Evolutionary conservation across 192 early-diverging fungal genomes (phyloP).

Genomic region (Pilaira anomala): DNA sequence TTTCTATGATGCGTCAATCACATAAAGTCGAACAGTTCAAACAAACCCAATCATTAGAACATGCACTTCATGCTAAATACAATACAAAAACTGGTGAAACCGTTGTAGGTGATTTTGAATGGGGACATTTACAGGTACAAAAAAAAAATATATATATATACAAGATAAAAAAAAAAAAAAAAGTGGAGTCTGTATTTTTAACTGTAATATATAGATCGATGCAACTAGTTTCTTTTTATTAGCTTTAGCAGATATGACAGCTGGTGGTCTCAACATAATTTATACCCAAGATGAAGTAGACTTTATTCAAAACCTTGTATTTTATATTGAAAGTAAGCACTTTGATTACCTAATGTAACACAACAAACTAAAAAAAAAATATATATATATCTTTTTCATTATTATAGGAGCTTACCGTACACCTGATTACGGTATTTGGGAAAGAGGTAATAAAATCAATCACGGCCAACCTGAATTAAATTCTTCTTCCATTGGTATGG

Average conservation of each 20-base stretch:
- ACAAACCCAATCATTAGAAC: conserved; percentile 62
- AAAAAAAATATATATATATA: too few relatives aligned
- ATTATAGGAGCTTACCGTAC: conserved; percentile 66
- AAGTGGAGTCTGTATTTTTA: too few relatives aligned
- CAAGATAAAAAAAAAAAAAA: too few relatives aligned
- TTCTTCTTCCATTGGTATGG: conserved; percentile 87
- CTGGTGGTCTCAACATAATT: conserved; percentile 66
- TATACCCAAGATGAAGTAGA: conserved; percentile 80
- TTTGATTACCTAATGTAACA: too few relatives aligned
- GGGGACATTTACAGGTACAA: conserved; percentile 80
- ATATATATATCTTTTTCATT: conserved; percentile 2
- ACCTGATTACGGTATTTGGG: conserved; percentile 88
- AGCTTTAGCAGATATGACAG: conserved; percentile 79
- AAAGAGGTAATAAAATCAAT: conserved; percentile 85
- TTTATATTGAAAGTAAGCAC: conserved; percentile 74
- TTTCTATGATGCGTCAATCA: conserved; percentile 78
- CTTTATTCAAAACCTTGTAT: conserved; percentile 83
- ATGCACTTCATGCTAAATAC: conserved; percentile 86
- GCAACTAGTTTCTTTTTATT: conserved; percentile 80
- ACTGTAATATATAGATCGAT: conserved; percentile 58
- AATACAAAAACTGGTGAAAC: conserved; percentile 78
- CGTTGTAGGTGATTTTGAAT: conserved; percentile 81
- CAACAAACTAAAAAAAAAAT: too few relatives aligned
- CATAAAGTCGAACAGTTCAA: conserved; percentile 80
- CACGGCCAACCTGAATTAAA: conserved; percentile 84